Base-by-base conservation (phyloP, 352 stramenopile species). In the Thalassiosira mediterranea region DNA sequence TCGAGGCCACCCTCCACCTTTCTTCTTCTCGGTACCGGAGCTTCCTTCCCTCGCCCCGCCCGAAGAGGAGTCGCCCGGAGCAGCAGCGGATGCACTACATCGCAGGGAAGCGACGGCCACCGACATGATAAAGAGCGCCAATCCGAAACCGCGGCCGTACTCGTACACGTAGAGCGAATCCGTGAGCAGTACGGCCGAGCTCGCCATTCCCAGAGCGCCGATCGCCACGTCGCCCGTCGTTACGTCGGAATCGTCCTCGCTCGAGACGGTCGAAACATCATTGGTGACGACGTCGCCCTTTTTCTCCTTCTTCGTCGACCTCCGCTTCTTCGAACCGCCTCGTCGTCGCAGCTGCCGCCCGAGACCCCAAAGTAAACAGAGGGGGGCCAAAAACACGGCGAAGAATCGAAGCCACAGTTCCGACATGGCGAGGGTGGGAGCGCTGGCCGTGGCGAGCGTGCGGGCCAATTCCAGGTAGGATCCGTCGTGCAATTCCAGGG, bases 321-420 rank as follows among this genome's bases (percentile, higher is more conserved):
- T 15, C 11, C 13, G 4, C 26, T 25, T 40, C 53, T 15, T 42
- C 47, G 28, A 57, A 42, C 29, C 32, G n/a, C n/a, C n/a, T n/a
- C n/a, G n/a, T n/a, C n/a, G n/a, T n/a, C n/a, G n/a, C 5, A 80
- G 34, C 56, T 63, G 28, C 2, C 32, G 17, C 46, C 71, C 40
- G 19, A 81, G 21, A 40, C 88, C 28, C 28, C 57, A 79, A 11
- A 73, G 10, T 23, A 86, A 62, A n/a, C 76, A 76, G 10, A 83
- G 0, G 2, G 83, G 81, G 5, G 68, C 68, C 17, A 87, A 42
- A 13, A 76, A 46, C 13, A 77, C 67, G 13, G 81, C 70, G 73
- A 89, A 84, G 0, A 90, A 61, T 51, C 86, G 53, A 1, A 90
- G 49, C 86, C 86, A 92, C 17, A 92, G 65, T 73, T 92, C 86